Base-by-base conservation (phyloP, 139 green algal species). In the Auxenochlorella protothecoides region DNA sequence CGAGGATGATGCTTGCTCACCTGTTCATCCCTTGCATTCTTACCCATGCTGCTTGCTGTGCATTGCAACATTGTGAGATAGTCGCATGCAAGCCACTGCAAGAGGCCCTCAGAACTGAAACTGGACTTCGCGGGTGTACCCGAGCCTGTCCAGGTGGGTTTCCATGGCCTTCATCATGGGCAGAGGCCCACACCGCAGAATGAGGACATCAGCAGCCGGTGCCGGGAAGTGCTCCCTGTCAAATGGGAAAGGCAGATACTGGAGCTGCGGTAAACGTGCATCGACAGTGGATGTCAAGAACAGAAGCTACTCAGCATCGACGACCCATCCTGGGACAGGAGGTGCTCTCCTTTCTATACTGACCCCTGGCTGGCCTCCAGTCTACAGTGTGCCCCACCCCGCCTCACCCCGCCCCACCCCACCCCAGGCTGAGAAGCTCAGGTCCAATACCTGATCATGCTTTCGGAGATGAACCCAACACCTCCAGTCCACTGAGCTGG, bases 91-190 rank as follows among this genome's bases (percentile, higher is more conserved):
- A 44, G 27, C 27, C 27, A 44, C 27, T 44, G 27, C 27, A 44
- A 44, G 27, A 44, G 27, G 27, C 27, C 57, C 16, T 63, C 59
- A 97, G 74, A 97, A 97, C 75, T 94, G 79, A 74, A 98, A 98
- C 76, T 91, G 90, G 79, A 72, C 73, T 0, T 91, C 85, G 55
- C 82, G 76, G 3, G 70, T 57, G 75, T 96, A 93, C 6, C 92
- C 92, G 15, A 97, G 73, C 11, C 60, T 74, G 8, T 92, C 83
- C 65, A 96, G 66, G 68, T 88, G 74, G 8, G 68, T 79, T 66
- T 88, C 83, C 87, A 98, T 90, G 15, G 92, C 92, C 53, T 91
- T 88, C 55, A 87, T 92, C 93, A 98, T 98, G 16, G 89, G 85
- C 11, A 60, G 73, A 3, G 93, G 93, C 2, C 93, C 93, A 78